These are phyloP conservation scores for Termitomyces sp. DNA, from an alignment of 768 basidiomycete genomes.

Conservation along the genomic window DNA sequence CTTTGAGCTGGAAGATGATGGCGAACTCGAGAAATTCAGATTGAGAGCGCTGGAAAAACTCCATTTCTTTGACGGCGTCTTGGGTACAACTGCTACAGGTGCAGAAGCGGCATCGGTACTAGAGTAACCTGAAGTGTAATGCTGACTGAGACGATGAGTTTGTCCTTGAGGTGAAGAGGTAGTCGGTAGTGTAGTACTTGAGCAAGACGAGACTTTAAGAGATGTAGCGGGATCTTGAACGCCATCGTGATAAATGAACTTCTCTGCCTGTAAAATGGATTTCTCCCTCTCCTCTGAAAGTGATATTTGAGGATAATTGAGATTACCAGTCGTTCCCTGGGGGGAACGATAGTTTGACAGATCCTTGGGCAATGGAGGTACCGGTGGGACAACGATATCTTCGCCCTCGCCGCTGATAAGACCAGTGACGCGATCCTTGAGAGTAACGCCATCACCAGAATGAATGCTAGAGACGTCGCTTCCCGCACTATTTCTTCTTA, in stretches of 20 bases:
- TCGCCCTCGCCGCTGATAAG: slow-evolving; percentile 59
- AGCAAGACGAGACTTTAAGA: slow-evolving; percentile 43
- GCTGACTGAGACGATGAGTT: slow-evolving; percentile 33
- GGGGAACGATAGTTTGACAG: slow-evolving; percentile 73
- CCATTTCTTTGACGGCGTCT: slow-evolving; percentile 95
- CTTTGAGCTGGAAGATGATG: slow-evolving; percentile 54
- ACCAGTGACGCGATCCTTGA: slow-evolving; percentile 65
- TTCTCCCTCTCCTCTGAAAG: slow-evolving; percentile 36
- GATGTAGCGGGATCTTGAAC: slow-evolving; percentile 44
- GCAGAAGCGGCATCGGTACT: slow-evolving; percentile 36
- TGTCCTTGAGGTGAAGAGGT: slow-evolving; percentile 20
- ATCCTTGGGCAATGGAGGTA: slow-evolving; percentile 90
- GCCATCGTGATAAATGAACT: slow-evolving; percentile 36
- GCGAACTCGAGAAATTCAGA: slow-evolving; percentile 63
- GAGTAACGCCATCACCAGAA: slow-evolving; percentile 56
- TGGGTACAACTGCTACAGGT: slow-evolving; percentile 42
- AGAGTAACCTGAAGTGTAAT: slow-evolving; percentile 27
- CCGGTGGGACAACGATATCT: slow-evolving; percentile 76
- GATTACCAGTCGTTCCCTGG: slow-evolving; percentile 50
- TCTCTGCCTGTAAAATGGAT: slow-evolving; percentile 35
- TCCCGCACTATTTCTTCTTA: slow-evolving; percentile 75
- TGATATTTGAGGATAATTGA: slow-evolving; percentile 41
- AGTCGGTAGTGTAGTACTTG: slow-evolving; percentile 22
- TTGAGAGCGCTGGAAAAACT: slow-evolving; percentile 86
- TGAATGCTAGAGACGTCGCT: slow-evolving; percentile 80